Evolutionary conservation across 164 flowering plant genomes (phyloP).

Genomic region (Chimonanthus salicifolius): DNA sequence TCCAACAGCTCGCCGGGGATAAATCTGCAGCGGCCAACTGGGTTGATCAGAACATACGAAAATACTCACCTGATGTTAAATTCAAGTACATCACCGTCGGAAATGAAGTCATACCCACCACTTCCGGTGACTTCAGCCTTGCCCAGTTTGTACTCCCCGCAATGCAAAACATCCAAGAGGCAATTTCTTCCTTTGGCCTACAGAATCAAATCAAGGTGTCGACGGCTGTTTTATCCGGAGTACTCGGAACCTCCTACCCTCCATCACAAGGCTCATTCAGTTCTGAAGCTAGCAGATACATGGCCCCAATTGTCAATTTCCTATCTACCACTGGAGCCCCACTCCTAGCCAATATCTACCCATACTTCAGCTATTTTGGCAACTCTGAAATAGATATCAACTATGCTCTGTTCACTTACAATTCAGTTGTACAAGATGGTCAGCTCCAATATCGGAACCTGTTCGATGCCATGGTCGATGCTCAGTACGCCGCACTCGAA

Average conservation of each 20-base stretch:
- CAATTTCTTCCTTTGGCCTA: conserved; percentile 8
- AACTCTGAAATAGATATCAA: background rate
- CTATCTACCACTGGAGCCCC: background rate
- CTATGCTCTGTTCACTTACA: background rate
- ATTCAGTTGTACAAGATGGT: background rate
- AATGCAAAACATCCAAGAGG: conserved; percentile 6
- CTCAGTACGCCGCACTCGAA: conserved; percentile 22
- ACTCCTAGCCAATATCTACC: conserved; percentile 7
- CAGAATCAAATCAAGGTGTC: conserved; percentile 13
- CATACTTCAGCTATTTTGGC: conserved; percentile 1
- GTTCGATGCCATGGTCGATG: conserved; percentile 14
- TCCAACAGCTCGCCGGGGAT: background rate
- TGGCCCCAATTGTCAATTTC: background rate
- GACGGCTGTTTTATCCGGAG: conserved; percentile 3
- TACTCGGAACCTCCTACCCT: conserved; percentile 11
- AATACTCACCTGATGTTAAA: conserved; percentile 3
- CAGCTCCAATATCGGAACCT: background rate
- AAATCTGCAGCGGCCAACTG: background rate
- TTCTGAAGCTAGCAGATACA: background rate
- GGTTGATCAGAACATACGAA: background rate
- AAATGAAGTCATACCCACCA: conserved; percentile 15
- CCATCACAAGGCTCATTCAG: background rate
- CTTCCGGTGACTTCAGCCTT: background rate
- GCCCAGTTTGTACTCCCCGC: conserved; percentile 5
- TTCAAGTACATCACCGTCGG: conserved; percentile 14